Conservation (phyloP, 345 rosid species). For the Brassica carinata region DNA sequence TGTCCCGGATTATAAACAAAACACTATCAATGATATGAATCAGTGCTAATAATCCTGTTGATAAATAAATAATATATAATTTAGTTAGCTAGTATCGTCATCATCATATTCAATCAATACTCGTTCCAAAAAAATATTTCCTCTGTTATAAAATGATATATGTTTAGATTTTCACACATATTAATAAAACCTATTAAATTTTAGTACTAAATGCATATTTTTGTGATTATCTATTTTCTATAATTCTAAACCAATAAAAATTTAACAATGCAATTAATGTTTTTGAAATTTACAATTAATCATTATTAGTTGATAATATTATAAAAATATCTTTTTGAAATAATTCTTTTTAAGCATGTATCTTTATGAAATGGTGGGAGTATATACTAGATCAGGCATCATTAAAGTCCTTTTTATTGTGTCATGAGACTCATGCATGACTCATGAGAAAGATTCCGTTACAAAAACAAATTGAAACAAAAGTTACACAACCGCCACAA, state of each 20-base stretch:
- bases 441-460: constrained; percentile 30
- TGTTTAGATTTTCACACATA: too few relatives aligned
- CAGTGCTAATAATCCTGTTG: neutral
- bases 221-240: too few relatives aligned
- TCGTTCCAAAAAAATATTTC: neutral
- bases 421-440: constrained; percentile 28
- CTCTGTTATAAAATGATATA: too few relatives aligned
- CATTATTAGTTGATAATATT: too few relatives aligned
- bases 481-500: constrained; percentile 26
- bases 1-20: neutral
- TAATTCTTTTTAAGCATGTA: too few relatives aligned
- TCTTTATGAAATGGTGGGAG: too few relatives aligned
- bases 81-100: neutral
- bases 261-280: too few relatives aligned
- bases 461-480: constrained; percentile 23
- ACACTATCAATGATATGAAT: constrained; percentile 1
- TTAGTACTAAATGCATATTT: too few relatives aligned
- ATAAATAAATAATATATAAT: neutral
- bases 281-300: too few relatives aligned
- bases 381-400: neutral
- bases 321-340: too few relatives aligned
- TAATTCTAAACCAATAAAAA: too few relatives aligned
- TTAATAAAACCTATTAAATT: too few relatives aligned
- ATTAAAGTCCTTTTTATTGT: constrained; percentile 19
- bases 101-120: constrained; percentile 16